A percentile compares a stretch with the other conserved stretches of the same genome.
These are phyloP conservation scores for Zelonia costaricensis DNA, from an alignment of 208 protist species.

Conservation along the genomic window DNA sequence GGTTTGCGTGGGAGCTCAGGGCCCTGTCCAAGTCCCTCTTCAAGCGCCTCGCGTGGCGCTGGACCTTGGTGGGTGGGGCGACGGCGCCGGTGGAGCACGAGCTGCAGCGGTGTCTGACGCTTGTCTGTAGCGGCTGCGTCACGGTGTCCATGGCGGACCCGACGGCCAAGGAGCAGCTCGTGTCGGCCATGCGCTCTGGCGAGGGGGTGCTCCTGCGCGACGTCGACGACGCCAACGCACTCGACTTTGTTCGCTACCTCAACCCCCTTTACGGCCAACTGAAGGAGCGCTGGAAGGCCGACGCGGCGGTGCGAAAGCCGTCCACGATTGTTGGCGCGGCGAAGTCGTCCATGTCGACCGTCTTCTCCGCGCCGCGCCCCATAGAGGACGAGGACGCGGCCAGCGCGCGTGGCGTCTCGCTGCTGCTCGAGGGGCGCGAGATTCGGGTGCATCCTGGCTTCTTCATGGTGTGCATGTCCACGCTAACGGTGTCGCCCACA, in stretches of 20 bases:
- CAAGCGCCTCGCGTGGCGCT: constrained; percentile 54
- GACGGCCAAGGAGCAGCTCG: constrained; percentile 37
- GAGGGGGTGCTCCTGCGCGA: constrained; percentile 77
- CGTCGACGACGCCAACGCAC: constrained; percentile 24
- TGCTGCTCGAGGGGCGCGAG: constrained; percentile 36
- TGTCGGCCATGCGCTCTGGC: constrained; percentile 51
- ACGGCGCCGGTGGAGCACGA: constrained; percentile 43
- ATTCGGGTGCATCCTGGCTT: constrained; percentile 58
- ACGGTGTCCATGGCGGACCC: constrained; percentile 52
- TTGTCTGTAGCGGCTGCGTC: constrained; percentile 52
- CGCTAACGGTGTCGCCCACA: constrained; percentile 20
- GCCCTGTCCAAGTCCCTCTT: constrained; percentile 27
- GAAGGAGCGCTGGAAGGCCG: constrained; percentile 14
- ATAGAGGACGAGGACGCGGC: constrained; percentile 1
- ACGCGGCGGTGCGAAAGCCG: background rate
- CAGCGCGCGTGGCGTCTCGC: constrained; percentile 3
- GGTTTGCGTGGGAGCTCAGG: constrained; percentile 24
- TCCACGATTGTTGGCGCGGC: background rate
- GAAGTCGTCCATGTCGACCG: background rate
- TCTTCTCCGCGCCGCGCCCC: background rate
- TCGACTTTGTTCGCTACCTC: constrained; percentile 34
- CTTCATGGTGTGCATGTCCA: constrained; percentile 59
- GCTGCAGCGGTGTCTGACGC: constrained; percentile 43
- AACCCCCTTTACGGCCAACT: constrained; percentile 26
- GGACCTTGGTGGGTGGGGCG: constrained; percentile 65